Base-by-base conservation (phyloP, 768 basidiomycete species). In the Psilocybe cyanescens region DNA sequence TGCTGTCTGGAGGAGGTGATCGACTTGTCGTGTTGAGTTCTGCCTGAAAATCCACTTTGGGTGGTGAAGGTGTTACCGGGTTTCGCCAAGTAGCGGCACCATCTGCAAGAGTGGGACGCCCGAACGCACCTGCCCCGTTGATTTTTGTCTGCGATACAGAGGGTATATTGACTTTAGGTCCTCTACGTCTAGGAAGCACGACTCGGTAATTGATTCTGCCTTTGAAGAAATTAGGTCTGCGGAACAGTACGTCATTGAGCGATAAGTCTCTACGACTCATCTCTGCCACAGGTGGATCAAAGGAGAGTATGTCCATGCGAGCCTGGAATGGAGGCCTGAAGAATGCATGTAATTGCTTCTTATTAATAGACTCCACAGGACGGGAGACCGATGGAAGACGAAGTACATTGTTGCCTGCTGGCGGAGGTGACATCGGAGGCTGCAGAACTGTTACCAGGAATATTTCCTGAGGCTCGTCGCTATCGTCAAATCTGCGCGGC, bases 221-320 rank as follows among this genome's bases (percentile, higher is more conserved):
- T 67, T 80, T 82, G 68, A 65, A 73, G 8, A 67, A 55, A 19
- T 63, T 65, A 14, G 79, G 77, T 62, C 76, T 82, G 59, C 73
- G 80, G 73, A 92, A 90, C 37, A 94, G 73, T 41, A 88, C 70
- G 30, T 89, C 86, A 65, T 90, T 88, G 44, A 91, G 59, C 17
- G 85, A 85, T 49, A 89, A 78, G 59, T 89, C 88, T 50, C 83
- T 78, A 46, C 75, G 82, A 55, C 66, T 83, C 85, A 88, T 88
- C 51, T 84, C 86, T 58, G 84, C 83, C 12, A 89, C 80, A 16
- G 89, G 88, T 55, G 92, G 91, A 33, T 86, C 83, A 74, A 88
- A 91, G 19, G 89, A 88, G 30, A 90, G 76, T 29, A 87, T 81
- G 56, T 93, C 91, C 75, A 84, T 81, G 46, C 88, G 84, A 30